phyloP scores from a whole-genome alignment of 1,284 basidiomycete species.

The Cutaneotrichosporon sp. region DNA sequence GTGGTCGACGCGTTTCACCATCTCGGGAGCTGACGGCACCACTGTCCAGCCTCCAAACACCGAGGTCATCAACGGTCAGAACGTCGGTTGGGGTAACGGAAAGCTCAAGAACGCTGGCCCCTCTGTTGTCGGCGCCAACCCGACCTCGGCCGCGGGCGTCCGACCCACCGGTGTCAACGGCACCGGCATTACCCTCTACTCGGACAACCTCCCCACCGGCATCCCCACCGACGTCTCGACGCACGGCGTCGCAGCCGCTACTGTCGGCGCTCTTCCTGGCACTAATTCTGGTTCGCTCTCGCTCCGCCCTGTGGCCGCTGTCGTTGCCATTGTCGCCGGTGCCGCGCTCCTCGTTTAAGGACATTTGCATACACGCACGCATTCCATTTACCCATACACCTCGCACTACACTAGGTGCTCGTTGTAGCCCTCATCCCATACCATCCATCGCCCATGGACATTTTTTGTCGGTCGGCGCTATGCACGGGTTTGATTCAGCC shows the following conservation, averaged over 20 bases:
- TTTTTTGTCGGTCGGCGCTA: conserved; percentile 7
- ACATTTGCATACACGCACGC: background rate
- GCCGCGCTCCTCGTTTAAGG: conserved; percentile 13
- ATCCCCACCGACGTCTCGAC: conserved; percentile 16
- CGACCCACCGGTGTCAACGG: conserved; percentile 13
- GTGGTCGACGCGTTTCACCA: conserved; percentile 54
- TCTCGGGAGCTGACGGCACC: conserved; percentile 45
- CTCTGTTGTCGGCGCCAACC: background rate
- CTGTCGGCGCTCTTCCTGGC: conserved; percentile 32
- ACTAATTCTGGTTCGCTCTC: background rate
- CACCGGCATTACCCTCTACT: conserved; percentile 27
- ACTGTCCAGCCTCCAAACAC: conserved; percentile 44
- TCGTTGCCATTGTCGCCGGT: conserved; percentile 12
- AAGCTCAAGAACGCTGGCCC: conserved; percentile 7
- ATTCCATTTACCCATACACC: conserved; percentile 6
- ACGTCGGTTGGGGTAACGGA: conserved; percentile 43
- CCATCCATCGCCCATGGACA: conserved; percentile 6
- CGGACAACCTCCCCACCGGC: conserved; percentile 12
- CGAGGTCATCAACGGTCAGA: conserved; percentile 34
- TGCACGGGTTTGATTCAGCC: conserved; percentile 7
- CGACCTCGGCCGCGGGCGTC: background rate
- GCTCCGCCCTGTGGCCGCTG: conserved; percentile 9
- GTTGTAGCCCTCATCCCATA: background rate
- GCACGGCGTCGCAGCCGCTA: conserved; percentile 21
- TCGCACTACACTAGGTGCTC: conserved; percentile 6